phyloP scores from a whole-genome alignment of 2,329 filamentous ascomycete genomes.

The Metarhizium anisopliae region DNA sequence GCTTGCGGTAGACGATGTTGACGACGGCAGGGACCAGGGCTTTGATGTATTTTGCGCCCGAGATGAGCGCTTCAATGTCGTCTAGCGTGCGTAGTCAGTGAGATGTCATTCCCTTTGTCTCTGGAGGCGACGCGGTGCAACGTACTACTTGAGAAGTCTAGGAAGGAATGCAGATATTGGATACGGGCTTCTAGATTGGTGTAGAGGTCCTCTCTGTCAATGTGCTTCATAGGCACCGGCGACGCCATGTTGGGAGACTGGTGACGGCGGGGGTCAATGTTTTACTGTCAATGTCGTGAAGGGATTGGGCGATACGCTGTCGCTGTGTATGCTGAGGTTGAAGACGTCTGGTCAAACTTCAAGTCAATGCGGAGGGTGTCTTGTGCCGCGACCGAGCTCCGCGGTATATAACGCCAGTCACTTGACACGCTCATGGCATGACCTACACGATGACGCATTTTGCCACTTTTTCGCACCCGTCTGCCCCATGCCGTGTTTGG shows the following conservation, averaged over 20 bases:
- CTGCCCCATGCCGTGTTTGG: neutral
- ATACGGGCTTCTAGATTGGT: slow-evolving; percentile 61
- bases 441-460: neutral
- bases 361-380: neutral
- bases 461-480: neutral
- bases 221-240: slow-evolving; percentile 40
- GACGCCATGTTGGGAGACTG: slow-evolving; percentile 14
- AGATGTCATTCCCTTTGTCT: too few relatives aligned
- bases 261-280: neutral
- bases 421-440: neutral
- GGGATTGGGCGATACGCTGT: neutral
- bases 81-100: slow-evolving; percentile 29
- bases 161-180: slow-evolving; percentile 64
- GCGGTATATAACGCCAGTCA: neutral
- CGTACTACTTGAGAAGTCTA: slow-evolving; percentile 65
- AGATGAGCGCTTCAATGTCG: slow-evolving; percentile 62
- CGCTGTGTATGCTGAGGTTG: too few relatives aligned
- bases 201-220: slow-evolving; percentile 63
- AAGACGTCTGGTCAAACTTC: neutral
- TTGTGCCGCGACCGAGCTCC: neutral
- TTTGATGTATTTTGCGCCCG: slow-evolving; percentile 67
- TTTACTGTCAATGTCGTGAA: neutral
- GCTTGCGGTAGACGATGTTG: slow-evolving; percentile 77
- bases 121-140: neutral
- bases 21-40: slow-evolving; percentile 76